Evolutionary conservation across 2,329 filamentous ascomycete genomes (phyloP), one percentile per base, ranked within the genome.

Genomic region (Talaromyces rugulosus): DNA sequence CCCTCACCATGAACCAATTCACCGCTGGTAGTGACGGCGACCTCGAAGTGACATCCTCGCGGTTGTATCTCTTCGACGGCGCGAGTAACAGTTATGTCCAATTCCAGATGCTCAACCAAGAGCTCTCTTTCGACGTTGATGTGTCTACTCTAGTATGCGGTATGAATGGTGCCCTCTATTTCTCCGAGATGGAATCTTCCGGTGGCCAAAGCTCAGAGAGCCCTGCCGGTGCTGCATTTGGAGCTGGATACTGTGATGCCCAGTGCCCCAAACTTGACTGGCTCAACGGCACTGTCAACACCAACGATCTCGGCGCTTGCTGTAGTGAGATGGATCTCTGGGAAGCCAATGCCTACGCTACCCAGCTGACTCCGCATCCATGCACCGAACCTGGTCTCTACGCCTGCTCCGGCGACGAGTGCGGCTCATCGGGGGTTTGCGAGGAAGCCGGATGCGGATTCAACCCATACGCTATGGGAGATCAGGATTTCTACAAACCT

Each of bases 51-150:
- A 67, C 80, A 50, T 77, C 77, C 42, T 80, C 85, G 60, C 83
- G 88, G 67, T 76, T 87, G 51, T 91, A 89, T 73, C 81, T 90
- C 65, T 83, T 90, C 78, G 77, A 80, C 58, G 83, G 86, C 52
- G 80, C 79, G 67, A 82, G 85, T 60, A 78, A 80, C 67, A 83
- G 82, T 62, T 91, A 91, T 75, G 77, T 89, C 76, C 82, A 83
- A 71, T 87, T 90, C 77, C 81, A 85, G 62, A 79, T 90, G 63
- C 79, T 86, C 60, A 86, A 85, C 75, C 83, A 87, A 70, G 88
- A 91, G 74, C 87, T 91, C 76, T 87, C 86, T 60, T 89, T 91
- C 64, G 87, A 90, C 60, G 87, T 90, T 28, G 88, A 91, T 71
- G 84, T 89, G 53, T 89, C 87, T 42, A 82, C 83, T 67, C 78